Evolutionary conservation across 305 asterid genomes (phyloP).

Genomic region (Fraxinus angustifolia): DNA sequence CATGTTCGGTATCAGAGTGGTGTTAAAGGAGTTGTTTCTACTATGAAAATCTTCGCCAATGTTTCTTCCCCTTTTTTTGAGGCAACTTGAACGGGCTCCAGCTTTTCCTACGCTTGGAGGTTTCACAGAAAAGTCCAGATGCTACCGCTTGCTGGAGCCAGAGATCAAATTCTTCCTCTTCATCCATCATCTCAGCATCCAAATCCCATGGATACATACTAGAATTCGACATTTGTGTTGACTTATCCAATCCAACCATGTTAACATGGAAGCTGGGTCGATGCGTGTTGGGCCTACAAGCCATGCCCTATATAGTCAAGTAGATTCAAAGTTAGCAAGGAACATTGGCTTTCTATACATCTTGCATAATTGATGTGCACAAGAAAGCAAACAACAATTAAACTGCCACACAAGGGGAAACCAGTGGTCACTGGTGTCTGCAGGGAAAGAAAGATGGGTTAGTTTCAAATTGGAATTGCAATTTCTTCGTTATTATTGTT

Average conservation of each 20-base stretch:
- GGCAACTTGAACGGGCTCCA: slow-evolving; percentile 98
- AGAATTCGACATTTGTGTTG: slow-evolving; percentile 70
- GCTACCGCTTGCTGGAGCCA: slow-evolving; percentile 99
- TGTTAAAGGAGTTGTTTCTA: slow-evolving; percentile 6
- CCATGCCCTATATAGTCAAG: slow-evolving; percentile 69
- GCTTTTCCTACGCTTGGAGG: slow-evolving; percentile 86
- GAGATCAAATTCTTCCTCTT: slow-evolving; percentile 89
- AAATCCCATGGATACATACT: slow-evolving; percentile 93
- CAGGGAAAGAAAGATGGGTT: background rate
- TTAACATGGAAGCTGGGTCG: slow-evolving; percentile 97
- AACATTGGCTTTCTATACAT: background rate
- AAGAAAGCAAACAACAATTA: background rate
- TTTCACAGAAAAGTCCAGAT: slow-evolving; percentile 84
- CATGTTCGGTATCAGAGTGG: slow-evolving; percentile 6
- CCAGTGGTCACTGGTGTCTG: background rate
- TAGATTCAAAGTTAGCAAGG: slow-evolving; percentile 2
- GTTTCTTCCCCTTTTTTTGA: slow-evolving; percentile 73
- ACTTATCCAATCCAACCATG: slow-evolving; percentile 91
- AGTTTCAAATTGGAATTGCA: background rate
- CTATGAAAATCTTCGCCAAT: slow-evolving; percentile 85
- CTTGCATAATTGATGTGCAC: background rate
- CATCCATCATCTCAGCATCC: slow-evolving; percentile 94
- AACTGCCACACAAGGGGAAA: background rate
- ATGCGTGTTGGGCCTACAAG: slow-evolving; percentile 95
- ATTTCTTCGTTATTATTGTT: background rate